Evolutionary conservation across 495 filamentous ascomycete species (phyloP).

Genomic region (Neurospora africana): DNA sequence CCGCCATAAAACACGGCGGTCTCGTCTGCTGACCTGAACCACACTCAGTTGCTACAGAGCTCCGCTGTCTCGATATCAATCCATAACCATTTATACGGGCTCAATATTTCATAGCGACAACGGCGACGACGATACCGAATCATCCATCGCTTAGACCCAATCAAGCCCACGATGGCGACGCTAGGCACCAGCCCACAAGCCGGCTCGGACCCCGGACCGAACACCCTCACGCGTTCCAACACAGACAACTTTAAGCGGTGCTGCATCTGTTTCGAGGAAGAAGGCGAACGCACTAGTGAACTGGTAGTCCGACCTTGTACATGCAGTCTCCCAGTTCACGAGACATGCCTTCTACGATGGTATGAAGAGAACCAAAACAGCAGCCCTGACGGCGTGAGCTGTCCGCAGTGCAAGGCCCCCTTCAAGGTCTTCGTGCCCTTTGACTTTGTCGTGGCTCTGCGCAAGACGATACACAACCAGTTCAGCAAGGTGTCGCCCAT

Average conservation of each 20-base stretch:
- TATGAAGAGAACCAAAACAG: slow-evolving; percentile 63
- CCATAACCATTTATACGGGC: neutral
- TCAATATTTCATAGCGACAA: neutral
- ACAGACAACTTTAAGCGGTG: slow-evolving; percentile 46
- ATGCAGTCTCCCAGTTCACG: slow-evolving; percentile 82
- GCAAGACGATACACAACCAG: slow-evolving; percentile 43
- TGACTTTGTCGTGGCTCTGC: slow-evolving; percentile 52
- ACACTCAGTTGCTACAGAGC: neutral
- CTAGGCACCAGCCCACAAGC: neutral
- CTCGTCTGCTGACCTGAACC: neutral
- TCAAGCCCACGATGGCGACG: neutral
- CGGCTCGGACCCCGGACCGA: slow-evolving; percentile 6
- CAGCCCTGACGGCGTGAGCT: slow-evolving; percentile 51
- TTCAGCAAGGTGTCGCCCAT: slow-evolving; percentile 49
- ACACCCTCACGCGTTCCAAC: neutral
- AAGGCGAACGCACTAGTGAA: slow-evolving; percentile 47
- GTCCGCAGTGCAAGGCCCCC: slow-evolving; percentile 78
- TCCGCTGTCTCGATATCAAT: neutral
- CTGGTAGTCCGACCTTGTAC: slow-evolving; percentile 82
- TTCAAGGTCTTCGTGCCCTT: slow-evolving; percentile 64
- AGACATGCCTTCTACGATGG: slow-evolving; percentile 84
- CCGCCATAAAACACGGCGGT: neutral
- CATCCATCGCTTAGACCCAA: neutral
- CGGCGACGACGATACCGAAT: neutral
- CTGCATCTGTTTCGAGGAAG: slow-evolving; percentile 89